These are phyloP conservation scores for Rhizophagus sp. DNA, from an alignment of 192 early-diverging fungal species.

Conservation along the genomic window DNA sequence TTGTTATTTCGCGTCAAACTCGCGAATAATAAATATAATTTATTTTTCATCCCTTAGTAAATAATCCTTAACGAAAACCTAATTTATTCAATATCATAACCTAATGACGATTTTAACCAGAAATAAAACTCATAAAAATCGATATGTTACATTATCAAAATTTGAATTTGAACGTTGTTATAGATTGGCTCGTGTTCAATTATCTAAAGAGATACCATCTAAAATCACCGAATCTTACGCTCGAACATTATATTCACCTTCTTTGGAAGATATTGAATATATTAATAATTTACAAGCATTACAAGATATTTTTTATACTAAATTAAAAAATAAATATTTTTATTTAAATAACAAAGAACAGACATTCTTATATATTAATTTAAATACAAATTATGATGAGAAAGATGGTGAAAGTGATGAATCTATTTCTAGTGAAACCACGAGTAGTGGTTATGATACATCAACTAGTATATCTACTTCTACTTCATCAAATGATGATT, in stretches of 20 bases:
- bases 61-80: too few relatives aligned
- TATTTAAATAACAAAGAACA: not conserved
- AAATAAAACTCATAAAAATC: not conserved
- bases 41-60: not conserved
- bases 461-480: too few relatives aligned
- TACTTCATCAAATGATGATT: not conserved
- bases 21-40: not conserved
- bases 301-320: not conserved
- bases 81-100: too few relatives aligned
- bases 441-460: too few relatives aligned
- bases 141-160: not conserved
- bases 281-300: not conserved
- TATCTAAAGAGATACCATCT: not conserved
- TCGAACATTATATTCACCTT: not conserved
- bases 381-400: not conserved
- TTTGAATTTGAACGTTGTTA: not conserved
- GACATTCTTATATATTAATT: too few relatives aligned
- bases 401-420: not conserved
- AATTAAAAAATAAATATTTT: not conserved
- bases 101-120: not conserved
- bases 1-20: not conserved
- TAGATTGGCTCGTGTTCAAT: not conserved
- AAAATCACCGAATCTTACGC: not conserved
- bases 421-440: not conserved
- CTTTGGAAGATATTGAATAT: not conserved